Evolutionary conservation across 371 early-diverging fungal species (phyloP).

Genomic region (Rhizopus sp.): DNA sequence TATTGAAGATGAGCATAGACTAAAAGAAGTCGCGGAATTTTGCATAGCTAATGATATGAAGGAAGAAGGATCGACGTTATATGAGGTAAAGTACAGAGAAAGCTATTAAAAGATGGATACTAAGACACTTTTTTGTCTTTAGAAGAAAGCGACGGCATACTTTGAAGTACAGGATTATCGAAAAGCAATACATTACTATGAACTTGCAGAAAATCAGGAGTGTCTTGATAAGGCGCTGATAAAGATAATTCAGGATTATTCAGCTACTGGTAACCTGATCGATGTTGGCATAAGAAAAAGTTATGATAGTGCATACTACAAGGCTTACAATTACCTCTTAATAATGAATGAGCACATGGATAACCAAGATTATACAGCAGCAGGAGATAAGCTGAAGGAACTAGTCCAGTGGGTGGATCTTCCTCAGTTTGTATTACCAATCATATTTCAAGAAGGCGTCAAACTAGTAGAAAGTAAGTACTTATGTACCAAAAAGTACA

Average conservation of each 20-base stretch:
- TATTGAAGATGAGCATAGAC: constrained; percentile 2
- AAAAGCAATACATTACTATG: constrained; percentile 13
- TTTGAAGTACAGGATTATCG: constrained; percentile 8
- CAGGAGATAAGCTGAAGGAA: constrained; percentile 3
- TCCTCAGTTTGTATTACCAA: constrained; percentile 1
- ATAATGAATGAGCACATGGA: not conserved
- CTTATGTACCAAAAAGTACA: too few relatives aligned
- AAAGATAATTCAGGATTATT: not conserved
- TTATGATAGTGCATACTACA: not conserved
- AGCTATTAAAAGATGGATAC: not conserved
- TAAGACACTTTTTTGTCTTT: not conserved
- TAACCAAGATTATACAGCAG: not conserved
- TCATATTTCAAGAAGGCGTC: constrained; percentile 10
- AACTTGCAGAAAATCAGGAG: constrained; percentile 4
- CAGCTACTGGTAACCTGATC: constrained; percentile 5
- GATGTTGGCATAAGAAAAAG: not conserved
- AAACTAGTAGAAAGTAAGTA: constrained; percentile 2
- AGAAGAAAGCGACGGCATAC: constrained; percentile 7
- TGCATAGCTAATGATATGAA: constrained; percentile 8
- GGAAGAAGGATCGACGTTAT: constrained; percentile 2
- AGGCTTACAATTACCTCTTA: not conserved
- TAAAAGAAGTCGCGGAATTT: constrained; percentile 6
- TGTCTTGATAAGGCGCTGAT: constrained; percentile 2
- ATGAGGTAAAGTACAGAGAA: constrained; percentile 4
- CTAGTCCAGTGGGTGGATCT: not conserved